Percentiles rank a stretch among this genome's conserved stretches.
These are phyloP conservation scores for Xylaria longipes DNA, from an alignment of 495 filamentous ascomycete genomes.

Conservation along the genomic window DNA sequence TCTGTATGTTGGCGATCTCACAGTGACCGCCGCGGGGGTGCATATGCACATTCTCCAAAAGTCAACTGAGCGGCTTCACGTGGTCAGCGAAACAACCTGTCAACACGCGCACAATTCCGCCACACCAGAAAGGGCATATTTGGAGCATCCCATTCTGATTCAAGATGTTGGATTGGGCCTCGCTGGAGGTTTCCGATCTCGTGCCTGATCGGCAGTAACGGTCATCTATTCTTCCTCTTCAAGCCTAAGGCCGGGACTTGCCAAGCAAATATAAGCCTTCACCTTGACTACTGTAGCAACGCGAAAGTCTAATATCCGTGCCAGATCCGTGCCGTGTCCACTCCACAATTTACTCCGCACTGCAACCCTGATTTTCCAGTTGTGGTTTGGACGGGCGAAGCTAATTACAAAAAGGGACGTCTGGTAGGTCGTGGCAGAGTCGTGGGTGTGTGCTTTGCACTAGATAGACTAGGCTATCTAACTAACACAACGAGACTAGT, in stretches of 20 bases:
- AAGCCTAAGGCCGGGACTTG: constrained; percentile 6
- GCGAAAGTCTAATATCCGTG: constrained; percentile 13
- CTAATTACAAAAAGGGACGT: constrained; percentile 7
- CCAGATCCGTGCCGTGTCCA: constrained; percentile 26
- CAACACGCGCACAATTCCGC: neutral
- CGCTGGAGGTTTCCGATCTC: constrained; percentile 8
- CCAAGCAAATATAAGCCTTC: constrained; percentile 15
- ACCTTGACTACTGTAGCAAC: constrained; percentile 5
- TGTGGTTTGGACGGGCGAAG: constrained; percentile 3
- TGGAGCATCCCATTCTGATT: neutral
- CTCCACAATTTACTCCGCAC: constrained; percentile 26
- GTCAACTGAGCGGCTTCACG: constrained; percentile 13
- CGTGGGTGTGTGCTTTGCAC: neutral
- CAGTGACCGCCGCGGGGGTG: constrained; percentile 8
- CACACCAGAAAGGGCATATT: neutral
- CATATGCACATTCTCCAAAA: constrained; percentile 20
- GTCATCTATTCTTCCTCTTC: constrained; percentile 18
- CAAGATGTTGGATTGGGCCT: neutral
- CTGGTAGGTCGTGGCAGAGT: neutral
- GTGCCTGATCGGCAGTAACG: constrained; percentile 26
- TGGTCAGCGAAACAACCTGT: constrained; percentile 11
- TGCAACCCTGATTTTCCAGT: constrained; percentile 13
- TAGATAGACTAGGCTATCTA: neutral
- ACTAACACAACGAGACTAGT: neutral
- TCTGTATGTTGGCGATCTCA: constrained; percentile 15